A percentile compares a stretch with the other conserved stretches of the same genome.
These are phyloP conservation scores for Geranium incanum DNA, from an alignment of 441 rosid genomes.

Conservation along the genomic window DNA sequence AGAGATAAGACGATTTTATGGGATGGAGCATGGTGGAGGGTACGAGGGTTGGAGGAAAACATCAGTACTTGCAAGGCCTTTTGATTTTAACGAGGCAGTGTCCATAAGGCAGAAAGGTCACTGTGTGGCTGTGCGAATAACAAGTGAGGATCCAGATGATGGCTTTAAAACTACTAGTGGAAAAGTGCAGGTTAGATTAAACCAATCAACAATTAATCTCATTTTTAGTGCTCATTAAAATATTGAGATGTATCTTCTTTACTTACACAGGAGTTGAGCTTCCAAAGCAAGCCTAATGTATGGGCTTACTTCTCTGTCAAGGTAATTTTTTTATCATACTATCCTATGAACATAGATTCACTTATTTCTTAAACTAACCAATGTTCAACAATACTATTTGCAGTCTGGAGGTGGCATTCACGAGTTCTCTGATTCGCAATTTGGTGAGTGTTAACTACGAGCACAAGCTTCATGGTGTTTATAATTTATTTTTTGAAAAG, in stretches of 20 bases:
- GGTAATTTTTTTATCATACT: constrained; percentile 41
- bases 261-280: constrained; percentile 74
- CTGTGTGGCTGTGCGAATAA: constrained; percentile 97
- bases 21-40: constrained; percentile 86
- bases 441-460: constrained; percentile 53
- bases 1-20: constrained; percentile 98
- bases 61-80: constrained; percentile 55
- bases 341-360: constrained; percentile 10
- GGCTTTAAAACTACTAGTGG: constrained; percentile 99
- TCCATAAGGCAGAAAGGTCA: constrained; percentile 92
- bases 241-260: constrained; percentile 16
- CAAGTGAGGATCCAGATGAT: constrained; percentile 99
- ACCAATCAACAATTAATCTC: constrained; percentile 7
- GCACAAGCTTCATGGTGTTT: not conserved
- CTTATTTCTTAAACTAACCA: constrained; percentile 15
- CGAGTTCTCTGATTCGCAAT: constrained; percentile 99
- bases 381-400: constrained; percentile 26
- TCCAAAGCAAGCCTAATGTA: constrained; percentile 99
- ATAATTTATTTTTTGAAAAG: not conserved
- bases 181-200: constrained; percentile 77
- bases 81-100: constrained; percentile 90
- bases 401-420: constrained; percentile 99
- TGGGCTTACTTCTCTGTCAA: constrained; percentile 99
- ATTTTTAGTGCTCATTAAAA: constrained; percentile 19
- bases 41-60: constrained; percentile 95